Conservation (phyloP, 768 basidiomycete species). For the Termitomyces heimii region DNA sequence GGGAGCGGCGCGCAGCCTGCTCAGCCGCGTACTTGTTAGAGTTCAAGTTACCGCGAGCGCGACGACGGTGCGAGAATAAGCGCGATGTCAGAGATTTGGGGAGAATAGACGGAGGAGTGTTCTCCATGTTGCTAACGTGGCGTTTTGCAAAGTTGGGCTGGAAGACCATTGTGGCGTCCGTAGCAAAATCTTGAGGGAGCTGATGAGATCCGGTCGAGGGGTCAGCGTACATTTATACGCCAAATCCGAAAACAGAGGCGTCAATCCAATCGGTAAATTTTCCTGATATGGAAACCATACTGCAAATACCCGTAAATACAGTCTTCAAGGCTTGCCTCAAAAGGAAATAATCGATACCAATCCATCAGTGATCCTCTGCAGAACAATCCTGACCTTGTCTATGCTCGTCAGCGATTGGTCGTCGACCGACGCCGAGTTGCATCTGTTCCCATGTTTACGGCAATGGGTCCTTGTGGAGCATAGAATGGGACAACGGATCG, state of each 20-base stretch:
- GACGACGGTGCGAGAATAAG: constrained; percentile 27
- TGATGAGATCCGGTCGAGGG: neutral
- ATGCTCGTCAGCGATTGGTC: neutral
- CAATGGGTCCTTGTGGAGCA: neutral
- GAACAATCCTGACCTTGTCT: neutral
- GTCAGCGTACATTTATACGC: neutral
- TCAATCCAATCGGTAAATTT: constrained; percentile 5
- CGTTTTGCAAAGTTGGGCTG: constrained; percentile 17
- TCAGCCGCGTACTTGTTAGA: constrained; percentile 26
- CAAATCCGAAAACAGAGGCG: neutral
- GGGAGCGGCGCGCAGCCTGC: constrained; percentile 31
- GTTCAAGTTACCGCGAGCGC: constrained; percentile 25
- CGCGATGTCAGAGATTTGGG: constrained; percentile 16
- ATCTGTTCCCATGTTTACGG: neutral
- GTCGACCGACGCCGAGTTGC: neutral
- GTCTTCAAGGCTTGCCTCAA: neutral
- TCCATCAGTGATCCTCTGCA: constrained; percentile 1
- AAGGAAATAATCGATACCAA: neutral
- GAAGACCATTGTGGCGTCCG: constrained; percentile 21
- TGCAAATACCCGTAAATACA: neutral
- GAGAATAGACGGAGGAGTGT: constrained; percentile 22
- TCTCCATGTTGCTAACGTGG: constrained; percentile 20
- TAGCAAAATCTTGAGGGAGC: neutral
- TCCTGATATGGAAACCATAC: neutral
- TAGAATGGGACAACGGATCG: neutral